A percentile compares a stretch with the other conserved stretches of the same genome.
Conservation (phyloP, 345 rosid species). For the Dipteronia dyeriana region DNA sequence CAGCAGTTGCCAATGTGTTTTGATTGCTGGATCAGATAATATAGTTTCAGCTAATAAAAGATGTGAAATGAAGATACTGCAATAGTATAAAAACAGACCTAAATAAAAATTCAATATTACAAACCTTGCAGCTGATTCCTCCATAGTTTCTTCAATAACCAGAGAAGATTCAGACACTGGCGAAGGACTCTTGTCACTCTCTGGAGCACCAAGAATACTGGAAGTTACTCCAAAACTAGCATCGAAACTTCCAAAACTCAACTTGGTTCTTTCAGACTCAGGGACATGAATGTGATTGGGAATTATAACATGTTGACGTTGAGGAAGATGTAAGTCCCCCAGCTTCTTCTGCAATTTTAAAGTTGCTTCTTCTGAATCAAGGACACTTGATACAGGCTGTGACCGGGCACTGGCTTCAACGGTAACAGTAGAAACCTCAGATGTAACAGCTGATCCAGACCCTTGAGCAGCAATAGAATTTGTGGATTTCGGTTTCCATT, state of each 20-base stretch:
- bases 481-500: constrained; percentile 91
- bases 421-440: constrained; percentile 44
- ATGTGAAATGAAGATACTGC: neutral
- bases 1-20: constrained; percentile 37
- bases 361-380: constrained; percentile 59
- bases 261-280: constrained; percentile 80
- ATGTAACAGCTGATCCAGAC: constrained; percentile 49
- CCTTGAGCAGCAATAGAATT: constrained; percentile 47
- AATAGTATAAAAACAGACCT: neutral
- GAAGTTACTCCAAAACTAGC: constrained; percentile 63
- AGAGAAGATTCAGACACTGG: constrained; percentile 63
- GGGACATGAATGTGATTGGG: constrained; percentile 93
- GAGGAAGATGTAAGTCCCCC: constrained; percentile 71
- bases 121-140: constrained; percentile 63
- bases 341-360: constrained; percentile 70
- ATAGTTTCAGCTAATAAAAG: neutral
- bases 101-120: constrained; percentile 12
- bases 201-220: constrained; percentile 39
- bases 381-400: constrained; percentile 38
- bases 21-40: constrained; percentile 48
- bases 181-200: constrained; percentile 68
- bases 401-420: constrained; percentile 46
- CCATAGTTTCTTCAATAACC: constrained; percentile 54
- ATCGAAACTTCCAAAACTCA: constrained; percentile 97
- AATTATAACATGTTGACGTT: constrained; percentile 85